Evolutionary conservation across 2,329 filamentous ascomycete genomes (phyloP), one percentile per base, ranked within the genome.

Genomic region (Xylaria sp.): DNA sequence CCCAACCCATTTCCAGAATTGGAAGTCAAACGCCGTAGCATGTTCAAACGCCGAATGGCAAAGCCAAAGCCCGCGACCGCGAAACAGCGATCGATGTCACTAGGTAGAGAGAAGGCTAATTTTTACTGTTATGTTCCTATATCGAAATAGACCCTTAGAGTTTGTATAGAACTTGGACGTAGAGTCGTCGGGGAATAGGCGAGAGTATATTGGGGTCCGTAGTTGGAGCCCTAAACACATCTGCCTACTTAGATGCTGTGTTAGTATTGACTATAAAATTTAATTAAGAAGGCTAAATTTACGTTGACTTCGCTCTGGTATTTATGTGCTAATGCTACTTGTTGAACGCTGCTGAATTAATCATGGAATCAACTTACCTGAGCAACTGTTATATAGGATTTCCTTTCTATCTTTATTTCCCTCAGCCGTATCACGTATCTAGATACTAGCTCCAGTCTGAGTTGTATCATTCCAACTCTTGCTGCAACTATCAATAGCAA

Each of bases 1-100:
- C 32, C 45, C 32, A 50, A 42, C 42, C 7, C 4, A 50, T 27
- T 60, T 8, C 57, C 57, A 48, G 36, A 60, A 36, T 36, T 9
- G 57, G 57, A 60, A 50, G 27, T 50, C 42, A 34, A 30, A 17
- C 5, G 8, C 14, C 24, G 24, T 21, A 3, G 47, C 19, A 21
- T 48, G 14, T 47, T 47, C 14, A 47, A 48, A 8, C 11, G n/a
- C 47, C 47, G 47, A 48, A 24, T 48, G n/a, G 14, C 19, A 21
- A 48, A 19, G n/a, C 24, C n/a, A 48, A 21, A 19, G 21, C 47
- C 17, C 9, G 47, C 2, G 1, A 24, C 3, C 2, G 24, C 24
- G 4, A 27, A 27, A 27, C 4, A 27, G 24, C 24, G 24, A 27
- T 27, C 24, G 24, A 27, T 2, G 24, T 27, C 4, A 27, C 24